Evolutionary conservation across 163 green algal genomes (phyloP).

Genomic region (Coccomyxa subellipsoidea): DNA sequence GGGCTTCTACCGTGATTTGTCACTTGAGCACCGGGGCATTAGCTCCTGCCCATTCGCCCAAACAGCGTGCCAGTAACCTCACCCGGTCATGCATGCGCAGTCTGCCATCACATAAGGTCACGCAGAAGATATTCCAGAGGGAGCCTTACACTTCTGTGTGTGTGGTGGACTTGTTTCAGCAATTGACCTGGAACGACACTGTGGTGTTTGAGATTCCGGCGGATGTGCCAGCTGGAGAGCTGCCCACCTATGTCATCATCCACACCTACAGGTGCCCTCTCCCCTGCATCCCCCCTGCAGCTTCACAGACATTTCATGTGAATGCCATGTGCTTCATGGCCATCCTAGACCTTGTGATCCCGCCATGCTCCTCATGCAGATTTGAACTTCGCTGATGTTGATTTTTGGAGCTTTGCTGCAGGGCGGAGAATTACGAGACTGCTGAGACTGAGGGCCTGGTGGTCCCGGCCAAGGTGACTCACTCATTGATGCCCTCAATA

Average conservation of each 20-base stretch:
- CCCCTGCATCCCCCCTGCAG: background rate
- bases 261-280: background rate
- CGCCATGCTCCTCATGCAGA: background rate
- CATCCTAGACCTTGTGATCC: background rate
- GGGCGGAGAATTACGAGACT: background rate
- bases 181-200: background rate
- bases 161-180: background rate
- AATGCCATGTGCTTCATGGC: background rate
- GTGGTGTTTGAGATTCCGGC: constrained; percentile 8
- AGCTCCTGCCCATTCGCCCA: too few species aligned
- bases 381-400: background rate
- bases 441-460: background rate
- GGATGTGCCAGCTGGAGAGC: background rate
- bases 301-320: background rate
- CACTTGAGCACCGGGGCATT: too few species aligned
- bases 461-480: background rate
- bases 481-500: background rate
- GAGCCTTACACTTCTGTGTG: too few species aligned
- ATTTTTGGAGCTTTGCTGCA: background rate
- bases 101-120: too few species aligned
- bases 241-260: background rate
- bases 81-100: too few species aligned
- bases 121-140: too few species aligned
- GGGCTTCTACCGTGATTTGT: too few species aligned
- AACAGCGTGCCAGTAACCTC: too few species aligned